Percentiles rank a stretch among this genome's conserved stretches.
Evolutionary conservation across 148 eudicot species (phyloP).

Genomic region (Vaccinium darrowii): DNA sequence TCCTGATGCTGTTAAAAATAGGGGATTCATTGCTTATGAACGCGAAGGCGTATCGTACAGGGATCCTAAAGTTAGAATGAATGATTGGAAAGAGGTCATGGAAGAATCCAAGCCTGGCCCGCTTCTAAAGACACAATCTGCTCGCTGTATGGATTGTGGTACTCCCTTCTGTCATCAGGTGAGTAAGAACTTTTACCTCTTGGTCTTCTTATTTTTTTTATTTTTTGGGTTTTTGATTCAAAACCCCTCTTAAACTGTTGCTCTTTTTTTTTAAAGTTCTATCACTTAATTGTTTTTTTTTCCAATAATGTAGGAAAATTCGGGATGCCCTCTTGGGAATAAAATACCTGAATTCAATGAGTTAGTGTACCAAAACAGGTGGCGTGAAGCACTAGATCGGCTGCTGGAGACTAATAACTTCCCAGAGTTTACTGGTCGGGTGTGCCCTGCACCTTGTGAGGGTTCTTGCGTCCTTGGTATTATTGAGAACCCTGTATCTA

Average conservation of each 20-base stretch:
- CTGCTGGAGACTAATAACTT: conserved; percentile 95
- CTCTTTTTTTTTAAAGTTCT: not conserved
- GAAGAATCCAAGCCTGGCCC: conserved; percentile 73
- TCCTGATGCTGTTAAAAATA: conserved; percentile 71
- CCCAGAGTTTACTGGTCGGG: conserved; percentile 98
- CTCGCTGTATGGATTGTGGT: conserved; percentile 99
- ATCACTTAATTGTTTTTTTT: not conserved
- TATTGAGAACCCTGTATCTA: conserved; percentile 95
- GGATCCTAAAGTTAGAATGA: conserved; percentile 77
- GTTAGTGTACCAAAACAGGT: conserved; percentile 91
- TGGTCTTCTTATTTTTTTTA: not conserved
- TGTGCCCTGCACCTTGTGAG: conserved; percentile 99
- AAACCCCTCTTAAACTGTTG: not conserved
- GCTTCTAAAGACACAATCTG: conserved; percentile 87
- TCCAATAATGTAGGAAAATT: conserved; percentile 59
- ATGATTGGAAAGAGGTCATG: conserved; percentile 94
- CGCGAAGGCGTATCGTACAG: conserved; percentile 84
- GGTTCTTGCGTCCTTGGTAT: conserved; percentile 99
- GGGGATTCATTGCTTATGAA: conserved; percentile 95
- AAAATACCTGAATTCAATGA: conserved; percentile 98
- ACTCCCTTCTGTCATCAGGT: conserved; percentile 99
- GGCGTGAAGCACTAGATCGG: conserved; percentile 98
- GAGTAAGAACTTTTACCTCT: conserved; percentile 21
- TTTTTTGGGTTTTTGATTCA: not conserved
- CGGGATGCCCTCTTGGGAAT: conserved; percentile 98